phyloP scores from a whole-genome alignment of 2,329 filamentous ascomycete genomes.

The Calonectria naviculata region DNA sequence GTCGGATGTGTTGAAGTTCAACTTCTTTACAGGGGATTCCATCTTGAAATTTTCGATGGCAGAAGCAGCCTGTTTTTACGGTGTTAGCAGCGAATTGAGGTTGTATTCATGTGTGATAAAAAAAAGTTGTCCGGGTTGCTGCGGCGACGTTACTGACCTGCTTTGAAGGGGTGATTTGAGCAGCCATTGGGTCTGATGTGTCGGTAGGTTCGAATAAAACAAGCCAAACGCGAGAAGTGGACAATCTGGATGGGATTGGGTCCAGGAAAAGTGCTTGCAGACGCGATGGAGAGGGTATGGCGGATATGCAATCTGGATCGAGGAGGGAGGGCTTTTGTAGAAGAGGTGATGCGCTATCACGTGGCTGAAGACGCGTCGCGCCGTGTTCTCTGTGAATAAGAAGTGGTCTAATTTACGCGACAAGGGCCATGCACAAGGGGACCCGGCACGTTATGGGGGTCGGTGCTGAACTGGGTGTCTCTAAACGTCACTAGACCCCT shows the following conservation, averaged over 20 bases:
- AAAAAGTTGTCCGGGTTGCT: conserved; percentile 7
- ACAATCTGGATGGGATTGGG: conserved; percentile 33
- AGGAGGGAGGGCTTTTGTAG: conserved; percentile 53
- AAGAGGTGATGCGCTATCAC: conserved; percentile 49
- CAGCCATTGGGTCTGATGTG: conserved; percentile 70
- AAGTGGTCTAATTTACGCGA: conserved; percentile 39
- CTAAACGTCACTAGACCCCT: conserved; percentile 24
- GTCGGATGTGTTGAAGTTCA: conserved; percentile 77
- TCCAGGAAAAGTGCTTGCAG: conserved; percentile 28
- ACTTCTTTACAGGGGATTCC: conserved; percentile 92
- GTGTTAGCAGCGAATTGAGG: conserved; percentile 45
- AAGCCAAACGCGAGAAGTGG: conserved; percentile 22
- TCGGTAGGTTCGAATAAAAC: conserved; percentile 12
- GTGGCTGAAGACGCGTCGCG: conserved; percentile 50
- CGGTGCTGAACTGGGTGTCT: conserved; percentile 26
- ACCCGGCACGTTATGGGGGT: conserved; percentile 20
- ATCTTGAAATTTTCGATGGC: conserved; percentile 91
- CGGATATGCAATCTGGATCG: conserved; percentile 24
- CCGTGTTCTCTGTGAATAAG: conserved; percentile 41
- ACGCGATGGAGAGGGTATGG: conserved; percentile 44
- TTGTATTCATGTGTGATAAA: conserved; percentile 4
- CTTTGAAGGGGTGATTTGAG: conserved; percentile 73
- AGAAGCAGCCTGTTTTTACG: conserved; percentile 76
- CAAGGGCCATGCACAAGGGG: conserved; percentile 32
- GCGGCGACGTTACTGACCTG: conserved; percentile 58